phyloP scores from a whole-genome alignment of 2,329 filamentous ascomycete genomes.

The Hymenoscyphus fraxineus region DNA sequence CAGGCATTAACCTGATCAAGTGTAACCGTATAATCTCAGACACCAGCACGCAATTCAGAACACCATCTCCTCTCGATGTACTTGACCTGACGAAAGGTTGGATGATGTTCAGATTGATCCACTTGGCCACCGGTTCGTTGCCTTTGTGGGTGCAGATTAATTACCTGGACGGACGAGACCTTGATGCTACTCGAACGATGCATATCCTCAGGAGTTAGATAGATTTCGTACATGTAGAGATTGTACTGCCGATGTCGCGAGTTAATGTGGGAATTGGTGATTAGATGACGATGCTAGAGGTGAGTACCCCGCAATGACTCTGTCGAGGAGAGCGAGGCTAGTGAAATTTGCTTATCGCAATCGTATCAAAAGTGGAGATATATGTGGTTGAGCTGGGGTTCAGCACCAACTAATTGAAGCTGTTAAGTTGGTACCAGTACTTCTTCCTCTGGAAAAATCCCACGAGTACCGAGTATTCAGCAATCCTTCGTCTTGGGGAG shows the following conservation, averaged over 20 bases:
- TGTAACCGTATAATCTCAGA: constrained; percentile 90
- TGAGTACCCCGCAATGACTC: neutral
- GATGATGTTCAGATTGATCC: constrained; percentile 10
- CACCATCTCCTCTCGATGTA: constrained; percentile 12
- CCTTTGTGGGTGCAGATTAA: constrained; percentile 19
- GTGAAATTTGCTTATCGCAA: neutral
- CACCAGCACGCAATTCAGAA: constrained; percentile 32
- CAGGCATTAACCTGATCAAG: constrained; percentile 99
- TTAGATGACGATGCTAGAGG: neutral
- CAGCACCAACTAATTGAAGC: neutral
- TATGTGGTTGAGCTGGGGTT: neutral
- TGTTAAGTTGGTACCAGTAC: too few relatives aligned
- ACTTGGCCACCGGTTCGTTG: constrained; percentile 29
- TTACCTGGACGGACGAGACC: constrained; percentile 24
- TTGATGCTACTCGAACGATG: constrained; percentile 24
- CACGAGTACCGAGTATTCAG: too few relatives aligned
- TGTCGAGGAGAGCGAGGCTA: neutral
- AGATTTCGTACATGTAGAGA: neutral
- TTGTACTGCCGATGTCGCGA: neutral
- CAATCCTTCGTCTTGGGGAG: too few relatives aligned
- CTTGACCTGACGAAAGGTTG: constrained; percentile 10
- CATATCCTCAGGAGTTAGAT: constrained; percentile 15
- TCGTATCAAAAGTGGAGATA: constrained; percentile 5
- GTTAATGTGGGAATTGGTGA: neutral
- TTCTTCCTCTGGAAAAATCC: too few relatives aligned